These are phyloP conservation scores for Ambrosia hybrid DNA, from an alignment of 140 eudicot genomes.

Conservation along the genomic window DNA sequence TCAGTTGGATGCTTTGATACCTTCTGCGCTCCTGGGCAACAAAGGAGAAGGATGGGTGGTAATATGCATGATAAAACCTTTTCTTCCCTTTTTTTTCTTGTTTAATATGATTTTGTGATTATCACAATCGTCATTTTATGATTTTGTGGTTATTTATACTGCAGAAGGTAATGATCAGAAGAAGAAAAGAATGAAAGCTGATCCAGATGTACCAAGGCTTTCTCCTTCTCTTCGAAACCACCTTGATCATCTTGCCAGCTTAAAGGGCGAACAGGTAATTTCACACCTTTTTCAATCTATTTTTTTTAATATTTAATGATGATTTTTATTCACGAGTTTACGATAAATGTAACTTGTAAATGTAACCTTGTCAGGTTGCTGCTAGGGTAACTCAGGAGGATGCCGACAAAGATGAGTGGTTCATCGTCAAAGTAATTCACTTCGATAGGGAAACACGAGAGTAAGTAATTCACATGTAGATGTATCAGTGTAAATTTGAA, in stretches of 20 bases:
- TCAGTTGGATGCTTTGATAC: slow-evolving; percentile 69
- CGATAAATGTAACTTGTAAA: slow-evolving; percentile 6
- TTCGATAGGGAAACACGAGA: slow-evolving; percentile 85
- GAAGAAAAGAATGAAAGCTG: slow-evolving; percentile 79
- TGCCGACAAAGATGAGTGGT: slow-evolving; percentile 91
- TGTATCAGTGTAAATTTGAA: too few relatives aligned
- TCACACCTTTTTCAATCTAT: slow-evolving; percentile 10
- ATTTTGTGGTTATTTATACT: too few relatives aligned
- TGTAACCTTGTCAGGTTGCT: slow-evolving; percentile 65
- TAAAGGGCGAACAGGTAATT: slow-evolving; percentile 89
- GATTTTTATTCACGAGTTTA: too few relatives aligned
- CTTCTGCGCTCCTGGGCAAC: slow-evolving; percentile 88
- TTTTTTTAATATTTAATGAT: too few relatives aligned
- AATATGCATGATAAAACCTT: slow-evolving; percentile 7
- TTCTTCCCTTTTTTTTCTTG: neutral
- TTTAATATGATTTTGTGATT: too few relatives aligned
- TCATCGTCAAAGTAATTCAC: slow-evolving; percentile 91
- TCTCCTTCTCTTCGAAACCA: slow-evolving; percentile 78
- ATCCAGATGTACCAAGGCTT: slow-evolving; percentile 70
- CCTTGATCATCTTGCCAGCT: slow-evolving; percentile 71
- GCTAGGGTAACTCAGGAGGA: slow-evolving; percentile 82
- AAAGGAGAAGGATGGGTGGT: slow-evolving; percentile 79
- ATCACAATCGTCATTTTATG: too few relatives aligned
- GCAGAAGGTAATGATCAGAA: slow-evolving; percentile 94
- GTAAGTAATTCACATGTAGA: slow-evolving; percentile 47